Evolutionary conservation across 73 alveolate species (phyloP).

Genomic region (Paramecium pentaurelia): DNA sequence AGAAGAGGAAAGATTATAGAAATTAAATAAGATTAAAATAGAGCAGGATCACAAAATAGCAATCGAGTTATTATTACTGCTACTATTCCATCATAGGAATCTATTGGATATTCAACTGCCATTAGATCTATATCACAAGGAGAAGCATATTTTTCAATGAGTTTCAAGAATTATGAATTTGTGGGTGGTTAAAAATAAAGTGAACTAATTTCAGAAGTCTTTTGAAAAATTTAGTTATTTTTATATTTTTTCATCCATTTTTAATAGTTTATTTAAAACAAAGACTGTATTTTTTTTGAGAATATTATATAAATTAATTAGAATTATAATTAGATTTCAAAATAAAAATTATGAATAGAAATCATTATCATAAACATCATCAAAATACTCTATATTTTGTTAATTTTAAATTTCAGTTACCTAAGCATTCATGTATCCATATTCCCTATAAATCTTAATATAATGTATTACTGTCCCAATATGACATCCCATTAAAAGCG

Average conservation of each 20-base stretch:
- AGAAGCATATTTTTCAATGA: background rate
- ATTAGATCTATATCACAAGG: slow-evolving; percentile 9
- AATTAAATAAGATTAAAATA: background rate
- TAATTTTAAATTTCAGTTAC: background rate
- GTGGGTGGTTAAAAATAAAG: slow-evolving; percentile 27
- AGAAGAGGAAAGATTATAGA: slow-evolving; percentile 34
- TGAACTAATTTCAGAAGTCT: background rate
- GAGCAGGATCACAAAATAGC: background rate
- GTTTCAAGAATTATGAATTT: background rate
- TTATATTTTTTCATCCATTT: background rate
- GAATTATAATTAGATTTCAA: background rate
- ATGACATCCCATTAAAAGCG: background rate
- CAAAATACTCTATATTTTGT: background rate
- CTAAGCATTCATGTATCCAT: background rate
- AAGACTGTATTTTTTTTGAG: background rate
- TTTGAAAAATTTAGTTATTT: background rate
- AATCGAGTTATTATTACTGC: background rate
- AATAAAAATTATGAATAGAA: background rate
- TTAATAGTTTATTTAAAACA: background rate
- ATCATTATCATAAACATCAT: background rate
- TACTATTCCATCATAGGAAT: slow-evolving; percentile 22
- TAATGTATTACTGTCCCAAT: background rate
- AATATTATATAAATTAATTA: background rate
- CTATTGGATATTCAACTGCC: background rate
- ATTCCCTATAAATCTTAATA: background rate